Base-by-base conservation (phyloP, 768 basidiomycete species). In the Suillus americanus region DNA sequence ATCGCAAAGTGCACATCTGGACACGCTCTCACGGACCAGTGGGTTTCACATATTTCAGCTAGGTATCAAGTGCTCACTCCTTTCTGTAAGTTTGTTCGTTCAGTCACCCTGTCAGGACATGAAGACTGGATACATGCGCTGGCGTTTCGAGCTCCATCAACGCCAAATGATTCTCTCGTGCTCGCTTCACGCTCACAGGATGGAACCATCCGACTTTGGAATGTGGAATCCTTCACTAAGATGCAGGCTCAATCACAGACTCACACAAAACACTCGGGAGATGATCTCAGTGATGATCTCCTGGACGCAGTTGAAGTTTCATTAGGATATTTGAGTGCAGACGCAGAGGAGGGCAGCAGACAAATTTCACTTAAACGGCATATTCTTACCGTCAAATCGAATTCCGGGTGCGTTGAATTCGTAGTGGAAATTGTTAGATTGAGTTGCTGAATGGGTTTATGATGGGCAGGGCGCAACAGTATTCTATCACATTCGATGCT, bases 151-250 rank as follows among this genome's bases (percentile, higher is more conserved):
- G 54, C 62, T 20, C 66, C 70, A 5, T 65, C 73, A 3, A 37
- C 51, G 57, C 33, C 54, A 20, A 40, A 62, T 40, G 79, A 82
- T n/a, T 77, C 82, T 37, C 80, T 98, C 9, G 73, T 91, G 0
- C 81, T 99, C 43, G 96, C 97, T 1, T 96, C 95, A 28, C 97
- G 95, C 1, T 96, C 95, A 10, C 97, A 99, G 77, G 97, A 99
- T 73, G 87, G 89, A 9, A 96, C 92, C 37, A 92, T 99, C 61
- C 89, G 97, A 46, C 79, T 99, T 5, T 99, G 97, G 97, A 89
- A 88, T 64, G 87, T 99, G 66, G 86, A 90, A 51, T 72, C 79
- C 20, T 74, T 86, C 38, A 75, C 72, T 48, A 79, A 79, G 64
- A 25, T 54, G 56, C 45, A 71, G 71, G 40, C 62, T 55, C 53